phyloP scores from a whole-genome alignment of 371 early-diverging fungal species.

The Mucor ambiguus region DNA sequence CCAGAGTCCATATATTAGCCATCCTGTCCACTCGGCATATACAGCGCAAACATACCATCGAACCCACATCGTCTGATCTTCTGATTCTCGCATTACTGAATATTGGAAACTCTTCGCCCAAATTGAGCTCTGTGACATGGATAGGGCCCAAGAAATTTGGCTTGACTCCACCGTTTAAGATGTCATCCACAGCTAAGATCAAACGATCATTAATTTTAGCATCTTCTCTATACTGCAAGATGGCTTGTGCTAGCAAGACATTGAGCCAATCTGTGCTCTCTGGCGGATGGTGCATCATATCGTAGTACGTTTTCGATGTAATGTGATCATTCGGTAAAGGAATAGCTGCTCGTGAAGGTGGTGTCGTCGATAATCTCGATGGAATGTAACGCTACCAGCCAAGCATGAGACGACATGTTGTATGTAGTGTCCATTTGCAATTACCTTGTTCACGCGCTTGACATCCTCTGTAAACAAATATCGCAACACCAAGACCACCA shows the following conservation, averaged over 20 bases:
- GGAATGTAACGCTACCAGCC: slow-evolving; percentile 40
- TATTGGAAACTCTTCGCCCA: slow-evolving; percentile 90
- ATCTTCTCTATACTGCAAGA: slow-evolving; percentile 83
- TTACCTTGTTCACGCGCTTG: slow-evolving; percentile 50
- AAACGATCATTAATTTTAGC: slow-evolving; percentile 75
- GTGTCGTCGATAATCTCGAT: slow-evolving; percentile 43
- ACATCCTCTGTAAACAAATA: slow-evolving; percentile 68
- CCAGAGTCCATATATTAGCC: not conserved
- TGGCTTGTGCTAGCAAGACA: slow-evolving; percentile 84
- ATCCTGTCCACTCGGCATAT: not conserved
- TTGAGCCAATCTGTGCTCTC: slow-evolving; percentile 95
- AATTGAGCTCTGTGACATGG: slow-evolving; percentile 83
- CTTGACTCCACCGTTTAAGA: slow-evolving; percentile 77
- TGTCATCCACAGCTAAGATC: slow-evolving; percentile 73
- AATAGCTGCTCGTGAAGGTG: slow-evolving; percentile 36
- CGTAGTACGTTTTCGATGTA: slow-evolving; percentile 65
- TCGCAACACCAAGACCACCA: slow-evolving; percentile 59
- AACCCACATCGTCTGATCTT: slow-evolving; percentile 71
- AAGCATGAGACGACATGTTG: not conserved
- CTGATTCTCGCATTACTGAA: slow-evolving; percentile 74
- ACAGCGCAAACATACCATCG: slow-evolving; percentile 54
- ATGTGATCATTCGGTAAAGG: slow-evolving; percentile 49
- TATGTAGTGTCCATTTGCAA: not conserved
- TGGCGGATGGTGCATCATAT: slow-evolving; percentile 62
- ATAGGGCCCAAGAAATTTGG: slow-evolving; percentile 86